phyloP scores from a whole-genome alignment of 2,329 filamentous ascomycete genomes.

The Fusarium sp. region DNA sequence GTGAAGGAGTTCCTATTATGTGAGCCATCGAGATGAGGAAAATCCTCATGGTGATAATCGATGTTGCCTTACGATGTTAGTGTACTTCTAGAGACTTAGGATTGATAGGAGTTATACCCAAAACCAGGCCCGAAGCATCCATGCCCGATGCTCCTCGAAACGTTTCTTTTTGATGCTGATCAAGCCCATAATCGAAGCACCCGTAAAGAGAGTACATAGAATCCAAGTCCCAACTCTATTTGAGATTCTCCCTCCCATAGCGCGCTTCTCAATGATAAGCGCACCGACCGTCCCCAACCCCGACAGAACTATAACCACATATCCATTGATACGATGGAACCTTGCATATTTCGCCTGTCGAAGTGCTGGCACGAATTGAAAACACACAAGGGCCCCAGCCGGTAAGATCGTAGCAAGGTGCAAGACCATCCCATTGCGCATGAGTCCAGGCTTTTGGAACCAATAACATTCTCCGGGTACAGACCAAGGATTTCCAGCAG shows the following conservation, averaged over 20 bases:
- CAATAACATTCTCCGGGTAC: slow-evolving; percentile 14
- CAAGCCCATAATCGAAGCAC: neutral
- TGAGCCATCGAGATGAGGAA: slow-evolving; percentile 3
- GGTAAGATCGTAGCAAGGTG: slow-evolving; percentile 20
- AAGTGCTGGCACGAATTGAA: slow-evolving; percentile 19
- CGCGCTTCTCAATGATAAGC: slow-evolving; percentile 11
- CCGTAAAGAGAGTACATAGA: neutral
- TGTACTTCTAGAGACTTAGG: accelerated
- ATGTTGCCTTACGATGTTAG: slow-evolving; percentile 15
- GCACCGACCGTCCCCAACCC: slow-evolving; percentile 4
- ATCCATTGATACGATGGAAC: slow-evolving; percentile 21
- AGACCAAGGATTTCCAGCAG: neutral
- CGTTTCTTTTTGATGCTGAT: neutral
- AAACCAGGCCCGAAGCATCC: slow-evolving; percentile 31
- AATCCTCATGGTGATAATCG: slow-evolving; percentile 26
- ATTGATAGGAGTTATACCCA: neutral
- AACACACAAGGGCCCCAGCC: slow-evolving; percentile 15
- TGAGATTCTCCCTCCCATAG: slow-evolving; percentile 5
- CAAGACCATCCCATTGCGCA: slow-evolving; percentile 10
- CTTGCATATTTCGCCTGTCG: neutral
- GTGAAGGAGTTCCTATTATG: neutral
- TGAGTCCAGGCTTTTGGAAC: slow-evolving; percentile 11
- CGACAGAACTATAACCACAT: neutral
- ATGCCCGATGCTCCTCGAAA: slow-evolving; percentile 12
- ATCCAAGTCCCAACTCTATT: slow-evolving; percentile 6